phyloP scores from a whole-genome alignment of 441 rosid species.

The Croton setiger region DNA sequence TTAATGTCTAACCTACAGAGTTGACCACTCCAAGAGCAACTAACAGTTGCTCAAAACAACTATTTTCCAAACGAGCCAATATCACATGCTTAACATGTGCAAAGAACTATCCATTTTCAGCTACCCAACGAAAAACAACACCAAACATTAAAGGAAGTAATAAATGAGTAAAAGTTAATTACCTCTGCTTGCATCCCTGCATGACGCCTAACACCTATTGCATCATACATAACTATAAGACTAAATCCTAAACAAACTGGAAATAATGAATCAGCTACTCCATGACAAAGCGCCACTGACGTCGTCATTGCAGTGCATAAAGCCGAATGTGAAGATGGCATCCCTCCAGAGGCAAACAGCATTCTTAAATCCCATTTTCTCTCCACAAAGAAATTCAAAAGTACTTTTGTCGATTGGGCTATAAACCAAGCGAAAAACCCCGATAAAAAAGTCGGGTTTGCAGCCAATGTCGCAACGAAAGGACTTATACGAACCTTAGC shows the following conservation, averaged over 20 bases:
- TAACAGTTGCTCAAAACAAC: too few relatives aligned
- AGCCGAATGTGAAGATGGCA: constrained; percentile 98
- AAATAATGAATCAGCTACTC: constrained; percentile 81
- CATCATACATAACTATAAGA: constrained; percentile 93
- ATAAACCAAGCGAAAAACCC: constrained; percentile 70
- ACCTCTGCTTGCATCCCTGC: constrained; percentile 99
- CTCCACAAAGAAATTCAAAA: constrained; percentile 77
- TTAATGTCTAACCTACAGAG: too few relatives aligned
- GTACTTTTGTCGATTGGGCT: constrained; percentile 56
- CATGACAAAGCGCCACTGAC: constrained; percentile 87
- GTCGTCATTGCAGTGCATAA: constrained; percentile 85
- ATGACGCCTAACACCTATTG: constrained; percentile 89
- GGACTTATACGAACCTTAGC: constrained; percentile 80
- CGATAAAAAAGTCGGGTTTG: constrained; percentile 81
- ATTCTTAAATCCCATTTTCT: constrained; percentile 83
- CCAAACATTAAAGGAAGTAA: neutral
- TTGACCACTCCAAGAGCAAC: too few relatives aligned
- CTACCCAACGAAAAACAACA: neutral
- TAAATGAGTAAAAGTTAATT: constrained; percentile 1
- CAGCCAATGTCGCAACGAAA: constrained; percentile 63
- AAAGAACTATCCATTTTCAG: neutral
- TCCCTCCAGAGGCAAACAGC: constrained; percentile 77
- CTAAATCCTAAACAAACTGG: constrained; percentile 96
- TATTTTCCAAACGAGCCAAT: neutral
- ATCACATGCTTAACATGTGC: neutral